These are phyloP conservation scores for Anisodus tanguticus DNA, from an alignment of 257 asterid genomes.

Conservation along the genomic window DNA sequence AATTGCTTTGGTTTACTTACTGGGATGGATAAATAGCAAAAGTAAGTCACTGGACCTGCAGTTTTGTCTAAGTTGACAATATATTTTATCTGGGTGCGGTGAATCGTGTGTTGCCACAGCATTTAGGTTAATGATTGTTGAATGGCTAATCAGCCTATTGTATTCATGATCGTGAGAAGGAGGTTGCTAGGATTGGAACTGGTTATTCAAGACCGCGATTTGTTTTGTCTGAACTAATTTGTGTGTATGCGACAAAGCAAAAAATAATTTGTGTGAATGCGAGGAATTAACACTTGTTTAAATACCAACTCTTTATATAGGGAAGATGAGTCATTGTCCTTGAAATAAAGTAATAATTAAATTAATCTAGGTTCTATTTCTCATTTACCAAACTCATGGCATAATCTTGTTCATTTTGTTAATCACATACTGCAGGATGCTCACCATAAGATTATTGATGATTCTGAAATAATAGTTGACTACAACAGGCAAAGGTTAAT, in stretches of 20 bases:
- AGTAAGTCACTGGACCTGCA: too few relatives aligned
- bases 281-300: background rate
- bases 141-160: background rate
- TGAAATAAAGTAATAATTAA: background rate
- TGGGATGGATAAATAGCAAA: too few relatives aligned
- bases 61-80: too few relatives aligned
- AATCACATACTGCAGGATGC: conserved; percentile 62
- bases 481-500: conserved; percentile 91
- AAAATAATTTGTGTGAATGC: background rate
- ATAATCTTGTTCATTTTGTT: conserved; percentile 30
- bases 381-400: conserved; percentile 26
- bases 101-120: background rate
- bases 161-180: background rate
- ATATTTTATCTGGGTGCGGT: background rate
- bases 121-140: background rate
- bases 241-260: too few relatives aligned
- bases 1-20: background rate
- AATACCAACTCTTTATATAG: background rate
- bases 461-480: conserved; percentile 89
- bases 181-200: background rate
- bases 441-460: conserved; percentile 77
- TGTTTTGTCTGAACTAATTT: background rate
- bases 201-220: background rate
- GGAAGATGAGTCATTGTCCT: background rate
- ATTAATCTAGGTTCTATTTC: conserved; percentile 6